Base-by-base conservation (phyloP, 805 yeast genomes). In the Candida sakaeoensis region DNA sequence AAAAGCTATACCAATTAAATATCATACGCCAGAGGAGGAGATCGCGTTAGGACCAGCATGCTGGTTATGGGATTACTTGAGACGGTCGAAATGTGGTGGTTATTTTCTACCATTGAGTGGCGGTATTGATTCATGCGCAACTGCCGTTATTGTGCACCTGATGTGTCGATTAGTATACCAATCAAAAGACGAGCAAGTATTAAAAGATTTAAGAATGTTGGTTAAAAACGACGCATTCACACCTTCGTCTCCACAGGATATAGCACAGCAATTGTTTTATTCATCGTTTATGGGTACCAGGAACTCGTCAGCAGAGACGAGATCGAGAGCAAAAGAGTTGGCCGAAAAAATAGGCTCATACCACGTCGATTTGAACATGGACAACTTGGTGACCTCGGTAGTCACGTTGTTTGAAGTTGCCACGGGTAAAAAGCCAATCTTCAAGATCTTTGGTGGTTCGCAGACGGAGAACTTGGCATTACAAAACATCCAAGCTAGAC, bases 21-120 rank as follows among this genome's bases (percentile, higher is more conserved):
- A 84, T 52, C 95, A 85, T 61, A 55, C 68, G 2, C 96, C 99
- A 2, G 95, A 90, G 54, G 97, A 93, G 63, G 99, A 93, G 61
- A 91, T 93, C 49, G 97, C 98, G 1, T 68, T 86, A 32, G 99
- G 99, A 0, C 99, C 99, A 0, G 99, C 99, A 0, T 93, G 99
- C 60, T 93, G 99, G 99, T 63, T 93, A 47, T 93, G 99, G 99
- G 99, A 93, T 61, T 93, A 93, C 55, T 72, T 93, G 43, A 77
- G 99, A 59, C 76, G 99, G 48, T 87, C 95, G 50, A 79, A 78
- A 49, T 85, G 93, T 37, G 87, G 89, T 0, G 99, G 99, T 0
- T 93, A 74, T 58, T 95, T 93, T 62, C 68, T 93, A 33, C 98
- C 99, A 0, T 69, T 93, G 36, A 84, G 95, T 59, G 99, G 99